Evolutionary conservation across 306 rosid species (phyloP), one percentile per base, ranked within the genome.

Genomic region (Fragaria vesca): DNA sequence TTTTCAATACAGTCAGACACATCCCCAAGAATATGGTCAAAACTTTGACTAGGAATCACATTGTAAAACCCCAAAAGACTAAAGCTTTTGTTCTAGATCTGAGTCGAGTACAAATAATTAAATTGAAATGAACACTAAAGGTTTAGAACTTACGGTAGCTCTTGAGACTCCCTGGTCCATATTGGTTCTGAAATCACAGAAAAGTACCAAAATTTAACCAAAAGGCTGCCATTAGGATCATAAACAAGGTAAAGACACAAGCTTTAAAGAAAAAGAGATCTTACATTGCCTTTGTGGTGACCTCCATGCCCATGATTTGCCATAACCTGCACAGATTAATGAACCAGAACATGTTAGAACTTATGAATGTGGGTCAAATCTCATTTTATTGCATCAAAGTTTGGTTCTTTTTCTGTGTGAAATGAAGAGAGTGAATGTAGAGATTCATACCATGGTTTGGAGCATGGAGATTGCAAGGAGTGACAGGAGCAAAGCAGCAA

Each of bases 121-220:
- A 66, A 46, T 12, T 34, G 48, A 46, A 52, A 34, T 8, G 28
- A 7, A 24, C 0, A 34, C 15, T 36, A 48, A 36, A 20, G 28
- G 24, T 10, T 30, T 15, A 57, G 67, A 77, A 89, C 96, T 91
- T 82, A 93, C 98, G 93, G 83, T 12, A 76, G 89, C 85, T 85
- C 81, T 81, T 89, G 70, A 93, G 87, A 77, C 97, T 93, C 47
- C 94, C 95, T 1, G 91, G 90, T 83, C 98, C 97, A 82, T 48
- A 84, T 30, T 75, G 78, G 13, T 38, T 88, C 97, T 93, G 92
- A 48, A 66, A 82, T 38, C 71, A 74, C 16, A 40, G 79, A 80
- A 20, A 20, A 30, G 60, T 16, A 55, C 58, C 4, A 80, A 65
- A 0, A 11, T 5, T 36, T 67, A 63, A 42, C n/a, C 58, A 26